Conservation (phyloP, 495 filamentous ascomycete species). For the Xanthoparmelia taractica region DNA sequence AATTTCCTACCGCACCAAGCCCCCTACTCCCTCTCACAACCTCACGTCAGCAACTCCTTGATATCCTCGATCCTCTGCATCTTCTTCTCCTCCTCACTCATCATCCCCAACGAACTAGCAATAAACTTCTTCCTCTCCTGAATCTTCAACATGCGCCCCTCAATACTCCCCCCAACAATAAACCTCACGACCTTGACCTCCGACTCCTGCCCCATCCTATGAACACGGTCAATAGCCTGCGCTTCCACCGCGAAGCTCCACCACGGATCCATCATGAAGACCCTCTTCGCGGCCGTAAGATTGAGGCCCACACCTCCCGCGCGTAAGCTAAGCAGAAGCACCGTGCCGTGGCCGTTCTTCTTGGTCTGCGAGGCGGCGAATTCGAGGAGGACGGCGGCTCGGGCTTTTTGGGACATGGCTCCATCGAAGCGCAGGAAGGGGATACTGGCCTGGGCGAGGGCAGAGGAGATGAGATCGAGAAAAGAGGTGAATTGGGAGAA, state of each 20-base stretch:
- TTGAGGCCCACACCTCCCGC: constrained; percentile 94
- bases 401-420: constrained; percentile 75
- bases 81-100: constrained; percentile 88
- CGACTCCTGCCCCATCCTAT: constrained; percentile 89
- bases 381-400: constrained; percentile 63
- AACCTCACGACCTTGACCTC: constrained; percentile 83
- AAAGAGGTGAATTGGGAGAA: constrained; percentile 98
- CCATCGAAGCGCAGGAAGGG: constrained; percentile 82
- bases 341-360: constrained; percentile 33
- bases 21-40: not conserved
- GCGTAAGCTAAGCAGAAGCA: constrained; percentile 76
- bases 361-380: constrained; percentile 42
- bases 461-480: constrained; percentile 78
- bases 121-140: constrained; percentile 96
- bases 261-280: constrained; percentile 99
- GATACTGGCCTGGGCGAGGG: constrained; percentile 63
- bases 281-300: constrained; percentile 74
- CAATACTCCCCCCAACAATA: constrained; percentile 82
- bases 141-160: constrained; percentile 86
- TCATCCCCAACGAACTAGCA: constrained; percentile 86
- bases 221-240: constrained; percentile 97
- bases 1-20: not conserved
- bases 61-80: constrained; percentile 89
- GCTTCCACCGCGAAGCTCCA: constrained; percentile 97
- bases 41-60: constrained; percentile 74